These are phyloP conservation scores for Claviceps pusilla DNA, from an alignment of 2,329 filamentous ascomycete genomes.

Conservation along the genomic window DNA sequence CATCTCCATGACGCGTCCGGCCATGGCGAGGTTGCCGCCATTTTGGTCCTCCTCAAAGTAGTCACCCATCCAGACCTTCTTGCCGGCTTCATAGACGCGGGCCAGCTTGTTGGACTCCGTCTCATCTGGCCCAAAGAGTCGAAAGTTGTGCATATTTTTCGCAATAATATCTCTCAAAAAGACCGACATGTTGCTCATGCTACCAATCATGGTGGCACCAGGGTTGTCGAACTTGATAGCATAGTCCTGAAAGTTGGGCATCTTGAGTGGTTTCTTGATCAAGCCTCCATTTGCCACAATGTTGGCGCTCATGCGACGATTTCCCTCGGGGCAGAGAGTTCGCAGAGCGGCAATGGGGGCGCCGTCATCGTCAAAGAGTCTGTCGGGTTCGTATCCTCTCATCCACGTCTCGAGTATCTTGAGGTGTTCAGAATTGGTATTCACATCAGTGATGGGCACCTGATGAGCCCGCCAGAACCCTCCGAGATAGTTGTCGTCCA, in stretches of 20 bases:
- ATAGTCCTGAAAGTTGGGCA: constrained; percentile 59
- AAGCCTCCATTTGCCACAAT: constrained; percentile 59
- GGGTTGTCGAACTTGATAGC: constrained; percentile 45
- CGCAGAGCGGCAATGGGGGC: constrained; percentile 47
- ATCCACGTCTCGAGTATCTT: constrained; percentile 62
- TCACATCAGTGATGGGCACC: constrained; percentile 58
- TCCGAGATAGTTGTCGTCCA: constrained; percentile 54
- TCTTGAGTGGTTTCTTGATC: constrained; percentile 48
- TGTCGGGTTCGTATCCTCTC: constrained; percentile 59
- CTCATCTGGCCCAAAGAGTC: constrained; percentile 66
- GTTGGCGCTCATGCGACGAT: constrained; percentile 61
- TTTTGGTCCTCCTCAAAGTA: constrained; percentile 63
- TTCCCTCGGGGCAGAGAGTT: constrained; percentile 49
- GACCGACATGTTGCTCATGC: constrained; percentile 54
- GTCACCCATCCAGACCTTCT: constrained; percentile 70
- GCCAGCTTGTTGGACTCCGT: constrained; percentile 68
- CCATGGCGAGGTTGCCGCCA: constrained; percentile 54
- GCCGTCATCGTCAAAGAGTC: constrained; percentile 51
- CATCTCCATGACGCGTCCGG: constrained; percentile 69
- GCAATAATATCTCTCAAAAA: constrained; percentile 55
- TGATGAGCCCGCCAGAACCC: constrained; percentile 73
- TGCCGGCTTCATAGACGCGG: constrained; percentile 55
- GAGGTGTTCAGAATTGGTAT: constrained; percentile 48
- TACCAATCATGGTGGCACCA: constrained; percentile 39
- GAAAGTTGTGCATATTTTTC: constrained; percentile 52